Evolutionary conservation across 2,329 filamentous ascomycete species (phyloP).

Genomic region (Fonsecaea erecta): DNA sequence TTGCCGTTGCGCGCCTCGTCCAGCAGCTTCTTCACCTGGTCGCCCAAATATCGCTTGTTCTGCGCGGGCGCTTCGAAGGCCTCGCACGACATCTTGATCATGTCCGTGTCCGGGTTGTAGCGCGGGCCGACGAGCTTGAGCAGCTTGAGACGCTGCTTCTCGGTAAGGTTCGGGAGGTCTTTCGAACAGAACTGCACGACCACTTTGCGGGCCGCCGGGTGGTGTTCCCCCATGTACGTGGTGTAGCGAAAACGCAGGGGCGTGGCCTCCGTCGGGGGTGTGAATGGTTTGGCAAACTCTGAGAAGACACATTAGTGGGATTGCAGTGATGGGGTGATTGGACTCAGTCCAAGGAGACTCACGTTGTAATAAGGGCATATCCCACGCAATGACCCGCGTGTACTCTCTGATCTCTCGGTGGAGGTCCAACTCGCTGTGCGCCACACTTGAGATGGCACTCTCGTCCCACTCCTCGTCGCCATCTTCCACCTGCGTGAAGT

Average conservation of each 20-base stretch:
- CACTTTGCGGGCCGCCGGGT: slow-evolving; percentile 91
- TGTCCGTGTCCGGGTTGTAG: slow-evolving; percentile 81
- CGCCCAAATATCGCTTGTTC: slow-evolving; percentile 93
- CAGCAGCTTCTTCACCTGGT: slow-evolving; percentile 74
- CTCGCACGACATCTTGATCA: slow-evolving; percentile 89
- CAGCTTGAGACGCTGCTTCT: slow-evolving; percentile 75
- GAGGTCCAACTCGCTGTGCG: slow-evolving; percentile 84
- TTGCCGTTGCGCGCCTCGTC: slow-evolving; percentile 74
- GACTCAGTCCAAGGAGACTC: slow-evolving; percentile 45
- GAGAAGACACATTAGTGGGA: slow-evolving; percentile 22
- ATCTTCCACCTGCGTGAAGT: slow-evolving; percentile 54
- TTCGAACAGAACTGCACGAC: slow-evolving; percentile 83
- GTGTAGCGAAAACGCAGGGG: slow-evolving; percentile 95
- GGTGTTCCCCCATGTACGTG: slow-evolving; percentile 90
- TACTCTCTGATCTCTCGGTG: slow-evolving; percentile 89
- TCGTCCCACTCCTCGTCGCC: slow-evolving; percentile 65
- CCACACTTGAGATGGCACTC: slow-evolving; percentile 82
- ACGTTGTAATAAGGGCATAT: slow-evolving; percentile 91
- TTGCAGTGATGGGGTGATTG: background rate
- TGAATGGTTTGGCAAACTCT: slow-evolving; percentile 85
- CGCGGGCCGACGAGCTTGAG: slow-evolving; percentile 83
- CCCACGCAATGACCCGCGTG: slow-evolving; percentile 85
- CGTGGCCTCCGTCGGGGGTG: slow-evolving; percentile 65
- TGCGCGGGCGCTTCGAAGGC: slow-evolving; percentile 86
- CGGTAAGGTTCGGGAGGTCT: slow-evolving; percentile 65